Percentiles rank a stretch among this genome's conserved stretches.
Evolutionary conservation across 148 eudicot species (phyloP).

Genomic region (Drosera capensis): DNA sequence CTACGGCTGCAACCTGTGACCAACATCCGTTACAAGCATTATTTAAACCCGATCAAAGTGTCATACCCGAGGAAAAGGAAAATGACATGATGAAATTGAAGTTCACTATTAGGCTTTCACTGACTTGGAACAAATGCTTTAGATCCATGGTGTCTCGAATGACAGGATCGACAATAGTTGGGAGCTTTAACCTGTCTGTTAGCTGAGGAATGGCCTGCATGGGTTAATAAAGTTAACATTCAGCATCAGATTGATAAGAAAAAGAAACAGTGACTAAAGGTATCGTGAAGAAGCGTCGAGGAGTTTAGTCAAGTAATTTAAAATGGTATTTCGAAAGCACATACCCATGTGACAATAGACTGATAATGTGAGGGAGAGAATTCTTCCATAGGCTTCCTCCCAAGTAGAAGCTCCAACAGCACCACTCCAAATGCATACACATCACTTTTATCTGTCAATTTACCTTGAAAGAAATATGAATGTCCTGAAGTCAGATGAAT

Average conservation of each 20-base stretch:
- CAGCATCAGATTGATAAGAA: background rate
- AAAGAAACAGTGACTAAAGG: too few relatives aligned
- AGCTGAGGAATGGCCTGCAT: conserved; percentile 85
- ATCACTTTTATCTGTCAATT: conserved; percentile 88
- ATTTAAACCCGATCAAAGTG: background rate
- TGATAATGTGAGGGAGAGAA: conserved; percentile 62
- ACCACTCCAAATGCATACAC: conserved; percentile 91
- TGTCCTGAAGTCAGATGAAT: background rate
- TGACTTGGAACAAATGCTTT: conserved; percentile 78
- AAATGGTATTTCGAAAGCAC: too few relatives aligned
- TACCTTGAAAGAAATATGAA: conserved; percentile 27
- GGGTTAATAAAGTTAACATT: background rate
- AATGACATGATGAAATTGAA: background rate
- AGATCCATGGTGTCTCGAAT: conserved; percentile 63
- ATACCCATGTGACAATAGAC: conserved; percentile 91
- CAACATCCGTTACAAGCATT: background rate
- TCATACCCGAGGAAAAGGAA: background rate
- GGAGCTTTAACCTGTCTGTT: conserved; percentile 77
- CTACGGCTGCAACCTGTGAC: conserved; percentile 84
- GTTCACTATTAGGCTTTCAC: conserved; percentile 4
- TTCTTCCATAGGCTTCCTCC: conserved; percentile 76
- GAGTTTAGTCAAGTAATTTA: too few relatives aligned
- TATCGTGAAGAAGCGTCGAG: too few relatives aligned
- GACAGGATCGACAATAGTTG: conserved; percentile 65
- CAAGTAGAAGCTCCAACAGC: conserved; percentile 79